A percentile compares a stretch with the other conserved stretches of the same genome.
These are phyloP conservation scores for Ramaria rubella DNA, from an alignment of 768 basidiomycete genomes.

Conservation along the genomic window DNA sequence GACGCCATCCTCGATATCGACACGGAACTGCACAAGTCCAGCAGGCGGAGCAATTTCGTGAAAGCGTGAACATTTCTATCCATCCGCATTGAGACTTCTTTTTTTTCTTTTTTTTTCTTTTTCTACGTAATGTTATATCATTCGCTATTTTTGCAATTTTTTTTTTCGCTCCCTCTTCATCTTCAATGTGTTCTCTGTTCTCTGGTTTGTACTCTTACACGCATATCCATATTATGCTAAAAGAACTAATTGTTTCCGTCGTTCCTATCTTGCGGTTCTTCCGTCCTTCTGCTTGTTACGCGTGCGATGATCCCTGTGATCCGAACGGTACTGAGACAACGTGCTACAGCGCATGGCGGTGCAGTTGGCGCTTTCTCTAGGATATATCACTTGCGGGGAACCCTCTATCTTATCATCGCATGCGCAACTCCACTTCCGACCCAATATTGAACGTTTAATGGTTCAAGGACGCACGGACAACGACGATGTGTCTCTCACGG, in stretches of 20 bases:
- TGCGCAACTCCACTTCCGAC: too few species aligned
- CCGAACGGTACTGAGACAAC: too few species aligned
- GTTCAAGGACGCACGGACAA: neutral
- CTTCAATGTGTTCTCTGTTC: too few species aligned
- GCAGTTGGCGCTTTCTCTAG: neutral
- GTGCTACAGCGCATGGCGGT: neutral
- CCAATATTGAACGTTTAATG: neutral
- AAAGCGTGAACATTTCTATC: neutral
- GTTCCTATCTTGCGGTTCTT: neutral
- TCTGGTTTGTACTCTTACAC: too few species aligned
- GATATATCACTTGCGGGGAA: neutral
- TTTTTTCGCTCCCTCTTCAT: neutral
- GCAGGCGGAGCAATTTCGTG: neutral
- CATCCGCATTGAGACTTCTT: too few species aligned
- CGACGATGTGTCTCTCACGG: neutral
- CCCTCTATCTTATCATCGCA: neutral
- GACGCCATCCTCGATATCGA: conserved; percentile 3
- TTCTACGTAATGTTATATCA: neutral
- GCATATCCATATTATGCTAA: too few species aligned
- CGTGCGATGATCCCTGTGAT: too few species aligned
- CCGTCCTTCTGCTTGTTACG: too few species aligned
- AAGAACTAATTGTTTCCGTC: neutral
- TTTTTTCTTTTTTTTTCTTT: too few species aligned
- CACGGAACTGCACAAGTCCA: conserved; percentile 1
- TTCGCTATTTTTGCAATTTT: neutral